Percentiles rank a stretch among this genome's conserved stretches.
Evolutionary conservation across 192 early-diverging fungal genomes (phyloP).

Genomic region (Podochytrium sp.): DNA sequence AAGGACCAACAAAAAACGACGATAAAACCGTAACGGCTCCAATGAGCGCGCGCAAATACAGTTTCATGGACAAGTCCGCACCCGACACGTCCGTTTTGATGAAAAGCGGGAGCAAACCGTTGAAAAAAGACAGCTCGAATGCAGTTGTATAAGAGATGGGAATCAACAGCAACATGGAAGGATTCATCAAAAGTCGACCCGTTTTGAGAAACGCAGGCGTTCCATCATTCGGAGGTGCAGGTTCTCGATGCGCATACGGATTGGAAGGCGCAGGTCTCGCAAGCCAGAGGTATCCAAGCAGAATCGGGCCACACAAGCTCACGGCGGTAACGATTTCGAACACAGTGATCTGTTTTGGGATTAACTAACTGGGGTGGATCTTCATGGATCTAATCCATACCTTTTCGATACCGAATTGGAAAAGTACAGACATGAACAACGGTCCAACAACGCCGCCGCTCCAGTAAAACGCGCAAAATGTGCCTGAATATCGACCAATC

Average conservation of each 20-base stretch:
- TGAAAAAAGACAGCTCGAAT: conserved; percentile 10
- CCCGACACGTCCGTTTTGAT: not conserved
- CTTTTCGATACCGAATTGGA: conserved; percentile 15
- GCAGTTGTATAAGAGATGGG: conserved; percentile 7
- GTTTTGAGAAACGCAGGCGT: conserved; percentile 18
- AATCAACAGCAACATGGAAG: conserved; percentile 8
- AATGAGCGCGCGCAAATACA: not conserved
- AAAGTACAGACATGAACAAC: conserved; percentile 3
- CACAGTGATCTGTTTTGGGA: not conserved
- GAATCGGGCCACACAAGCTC: not conserved
- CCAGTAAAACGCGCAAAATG: conserved; percentile 4
- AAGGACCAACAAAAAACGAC: conserved; percentile 3
- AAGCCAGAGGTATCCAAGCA: not conserved
- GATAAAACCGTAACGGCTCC: too few relatives aligned
- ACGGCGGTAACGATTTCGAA: not conserved
- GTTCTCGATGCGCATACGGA: not conserved
- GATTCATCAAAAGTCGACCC: not conserved
- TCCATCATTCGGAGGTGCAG: not conserved
- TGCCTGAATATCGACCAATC: conserved; percentile 13
- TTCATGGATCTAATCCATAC: not conserved
- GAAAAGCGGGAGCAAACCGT: conserved; percentile 10
- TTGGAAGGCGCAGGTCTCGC: conserved; percentile 9
- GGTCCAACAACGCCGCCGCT: conserved; percentile 10
- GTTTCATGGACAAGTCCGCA: not conserved
- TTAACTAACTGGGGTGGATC: not conserved